phyloP scores from a whole-genome alignment of 305 asterid species.

The Fraxinus greggii region DNA sequence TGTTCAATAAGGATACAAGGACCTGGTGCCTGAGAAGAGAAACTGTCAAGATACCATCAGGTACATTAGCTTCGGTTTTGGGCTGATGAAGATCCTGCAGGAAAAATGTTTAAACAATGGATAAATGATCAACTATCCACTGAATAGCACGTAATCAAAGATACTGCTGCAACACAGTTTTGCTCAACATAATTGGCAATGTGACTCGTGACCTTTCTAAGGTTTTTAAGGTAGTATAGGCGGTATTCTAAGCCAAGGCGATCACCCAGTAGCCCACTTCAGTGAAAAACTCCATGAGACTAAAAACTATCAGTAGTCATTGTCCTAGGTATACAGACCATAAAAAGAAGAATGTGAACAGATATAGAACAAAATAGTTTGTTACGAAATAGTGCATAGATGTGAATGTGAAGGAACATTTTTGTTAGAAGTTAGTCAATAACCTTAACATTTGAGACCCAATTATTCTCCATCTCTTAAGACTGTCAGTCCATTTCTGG shows the following conservation, averaged over 20 bases:
- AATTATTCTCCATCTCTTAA: neutral
- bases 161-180: neutral
- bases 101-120: slow-evolving; percentile 11
- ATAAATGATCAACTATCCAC: neutral
- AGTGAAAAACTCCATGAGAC: neutral
- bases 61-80: slow-evolving; percentile 50
- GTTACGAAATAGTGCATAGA: neutral
- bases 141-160: neutral
- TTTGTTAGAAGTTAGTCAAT: neutral
- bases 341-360: neutral
- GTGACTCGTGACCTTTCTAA: neutral
- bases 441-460: neutral
- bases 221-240: neutral
- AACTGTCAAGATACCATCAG: slow-evolving; percentile 79
- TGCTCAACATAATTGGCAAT: neutral
- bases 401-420: neutral
- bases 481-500: neutral
- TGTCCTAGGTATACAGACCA: neutral
- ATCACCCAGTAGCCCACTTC: neutral
- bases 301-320: neutral
- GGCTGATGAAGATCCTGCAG: slow-evolving; percentile 79
- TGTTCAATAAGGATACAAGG: slow-evolving; percentile 24
- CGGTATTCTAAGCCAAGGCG: neutral
- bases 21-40: slow-evolving; percentile 98
- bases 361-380: neutral